Conservation (phyloP, 208 protist species). For the Acanthamoeba rhysodes region DNA sequence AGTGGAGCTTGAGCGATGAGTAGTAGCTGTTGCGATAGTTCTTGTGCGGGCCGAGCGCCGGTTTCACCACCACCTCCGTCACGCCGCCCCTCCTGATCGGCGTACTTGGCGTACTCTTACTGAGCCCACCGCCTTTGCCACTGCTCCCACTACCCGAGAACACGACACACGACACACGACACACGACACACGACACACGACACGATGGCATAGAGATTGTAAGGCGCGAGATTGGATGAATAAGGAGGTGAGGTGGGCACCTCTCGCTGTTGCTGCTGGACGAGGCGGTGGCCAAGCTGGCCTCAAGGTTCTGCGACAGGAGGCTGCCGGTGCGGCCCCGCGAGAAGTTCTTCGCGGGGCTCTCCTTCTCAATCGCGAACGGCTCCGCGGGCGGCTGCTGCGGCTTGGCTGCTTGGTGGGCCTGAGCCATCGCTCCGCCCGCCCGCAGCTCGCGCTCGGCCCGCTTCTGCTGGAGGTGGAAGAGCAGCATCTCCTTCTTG, state of each 20-base stretch:
- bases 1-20: constrained; percentile 21
- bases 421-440: not conserved
- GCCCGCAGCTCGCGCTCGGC: not conserved
- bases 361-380: constrained; percentile 31
- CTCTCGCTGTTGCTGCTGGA: not conserved
- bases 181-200: not conserved
- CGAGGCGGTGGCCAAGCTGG: not conserved
- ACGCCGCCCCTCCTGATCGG: not conserved
- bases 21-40: constrained; percentile 46
- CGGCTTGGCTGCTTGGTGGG: not conserved
- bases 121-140: not conserved
- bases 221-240: not conserved
- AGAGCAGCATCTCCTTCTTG: constrained; percentile 52
- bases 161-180: no score
- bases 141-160: not conserved
- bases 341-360: not conserved
- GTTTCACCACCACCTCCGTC: not conserved
- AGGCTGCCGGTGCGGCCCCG: constrained; percentile 12
- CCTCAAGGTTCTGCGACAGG: not conserved
- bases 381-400: not conserved
- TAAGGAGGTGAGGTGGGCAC: not conserved
- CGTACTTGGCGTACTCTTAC: not conserved
- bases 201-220: not conserved
- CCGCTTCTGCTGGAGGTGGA: constrained; percentile 64
- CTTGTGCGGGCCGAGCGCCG: not conserved